Base-by-base conservation (phyloP, 106 monocot species). In the Ottelia alismoides region DNA sequence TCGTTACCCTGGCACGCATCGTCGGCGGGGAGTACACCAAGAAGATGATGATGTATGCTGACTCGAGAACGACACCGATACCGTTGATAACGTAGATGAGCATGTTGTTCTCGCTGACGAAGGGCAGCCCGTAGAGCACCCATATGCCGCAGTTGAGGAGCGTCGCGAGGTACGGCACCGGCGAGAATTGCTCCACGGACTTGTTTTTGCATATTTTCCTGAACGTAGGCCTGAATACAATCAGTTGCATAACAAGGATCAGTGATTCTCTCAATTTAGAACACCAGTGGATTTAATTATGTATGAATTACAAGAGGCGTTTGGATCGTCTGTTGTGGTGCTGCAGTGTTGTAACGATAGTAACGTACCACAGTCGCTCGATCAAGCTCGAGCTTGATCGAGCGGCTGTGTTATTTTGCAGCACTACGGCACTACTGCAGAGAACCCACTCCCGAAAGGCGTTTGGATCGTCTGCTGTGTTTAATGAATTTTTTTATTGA, bases 81-180 rank as follows among this genome's bases (percentile, higher is more conserved):
- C 84, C 90, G 25, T 91, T 91, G 49, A 91, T 91, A 65, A 81
- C 84, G 24, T 81, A 52, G 27, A 91, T 72, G 17, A 91, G 78
- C 49, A 62, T 69, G 80, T 84, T 84, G 45, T 81, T 60, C 0
- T 80, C 77, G 72, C 77, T 80, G 30, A 91, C 90, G 20, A 72
- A 2, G 6, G 90, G 90, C 2, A 84, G 71, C 9, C 90, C 90
- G 25, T 84, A 91, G 28, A 84, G 52, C 26, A 91, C 75, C 90
- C 90, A 91, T 51, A 91, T 54, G 77, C 77, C 74, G 72, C 90
- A 91, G 72, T 84, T 91, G 45, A 84, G 65, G 2, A 91, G 81
- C 3, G 84, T 81, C 2, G 76, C 76, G 6, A 84, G 57, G 81
- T 91, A 91, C 1, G 90, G 90, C 24, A 78, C 20, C 14, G 80